These are phyloP conservation scores for Salix udensis DNA, from an alignment of 345 rosid species.

Conservation along the genomic window DNA sequence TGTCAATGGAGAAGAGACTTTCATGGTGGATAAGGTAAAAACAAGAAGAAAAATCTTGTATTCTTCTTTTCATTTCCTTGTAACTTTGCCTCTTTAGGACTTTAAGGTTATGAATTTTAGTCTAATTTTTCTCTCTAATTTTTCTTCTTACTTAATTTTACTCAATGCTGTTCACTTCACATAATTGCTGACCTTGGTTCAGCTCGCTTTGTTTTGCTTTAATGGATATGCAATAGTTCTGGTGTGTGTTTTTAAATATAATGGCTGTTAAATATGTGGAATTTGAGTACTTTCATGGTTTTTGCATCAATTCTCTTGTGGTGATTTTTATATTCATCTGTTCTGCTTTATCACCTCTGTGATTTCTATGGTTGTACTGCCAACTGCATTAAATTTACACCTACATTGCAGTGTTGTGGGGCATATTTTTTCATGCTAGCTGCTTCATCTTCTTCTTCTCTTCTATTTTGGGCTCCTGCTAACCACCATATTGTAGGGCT, in stretches of 20 bases:
- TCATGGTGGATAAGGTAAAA: constrained; percentile 75
- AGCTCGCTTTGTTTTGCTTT: background rate
- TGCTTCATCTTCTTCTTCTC: constrained; percentile 18
- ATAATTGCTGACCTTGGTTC: background rate
- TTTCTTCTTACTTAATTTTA: background rate
- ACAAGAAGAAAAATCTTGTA: background rate
- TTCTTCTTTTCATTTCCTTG: background rate
- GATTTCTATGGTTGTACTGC: constrained; percentile 10
- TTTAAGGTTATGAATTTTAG: background rate
- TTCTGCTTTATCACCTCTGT: background rate
- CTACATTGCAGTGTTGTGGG: constrained; percentile 36
- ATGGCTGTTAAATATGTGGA: background rate
- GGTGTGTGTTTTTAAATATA: background rate
- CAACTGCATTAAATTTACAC: constrained; percentile 31
- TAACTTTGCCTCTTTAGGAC: background rate
- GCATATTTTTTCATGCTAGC: constrained; percentile 1
- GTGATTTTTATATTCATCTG: background rate
- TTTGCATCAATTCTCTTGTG: background rate
- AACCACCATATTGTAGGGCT: constrained; percentile 11
- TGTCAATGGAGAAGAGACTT: constrained; percentile 85
- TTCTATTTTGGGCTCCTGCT: constrained; percentile 21
- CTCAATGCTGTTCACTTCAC: background rate
- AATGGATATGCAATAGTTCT: background rate
- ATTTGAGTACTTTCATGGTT: constrained; percentile 14
- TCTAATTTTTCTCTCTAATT: background rate